Conservation (phyloP, 2,329 filamentous ascomycete genomes). For the Fusarium foetens region DNA sequence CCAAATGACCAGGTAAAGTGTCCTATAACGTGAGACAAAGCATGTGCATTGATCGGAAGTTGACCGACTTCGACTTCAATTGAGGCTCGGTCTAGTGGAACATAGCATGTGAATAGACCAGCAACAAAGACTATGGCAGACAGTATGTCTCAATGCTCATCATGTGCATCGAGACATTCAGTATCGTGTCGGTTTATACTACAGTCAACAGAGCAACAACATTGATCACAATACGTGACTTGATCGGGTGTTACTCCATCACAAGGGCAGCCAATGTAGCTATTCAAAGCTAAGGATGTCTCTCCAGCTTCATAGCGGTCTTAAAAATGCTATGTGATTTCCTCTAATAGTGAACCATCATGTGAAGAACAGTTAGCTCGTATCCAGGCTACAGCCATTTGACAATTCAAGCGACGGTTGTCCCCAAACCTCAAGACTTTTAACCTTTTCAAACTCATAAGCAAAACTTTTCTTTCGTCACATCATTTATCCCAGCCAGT, state of each 20-base stretch:
- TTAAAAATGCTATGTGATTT: background rate
- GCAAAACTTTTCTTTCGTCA: conserved; percentile 31
- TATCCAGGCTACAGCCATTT: background rate
- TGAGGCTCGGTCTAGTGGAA: conserved; percentile 16
- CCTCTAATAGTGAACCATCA: background rate
- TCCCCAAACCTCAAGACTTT: background rate
- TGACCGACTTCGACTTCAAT: conserved; percentile 11
- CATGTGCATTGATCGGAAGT: conserved; percentile 19
- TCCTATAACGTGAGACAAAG: background rate
- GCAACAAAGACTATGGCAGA: background rate
- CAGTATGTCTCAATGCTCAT: background rate
- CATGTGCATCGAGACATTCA: background rate
- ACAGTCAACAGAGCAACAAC: background rate
- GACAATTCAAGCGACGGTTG: conserved; percentile 20
- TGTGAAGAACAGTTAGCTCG: background rate
- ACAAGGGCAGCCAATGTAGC: background rate
- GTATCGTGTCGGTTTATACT: background rate
- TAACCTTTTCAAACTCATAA: conserved; percentile 2
- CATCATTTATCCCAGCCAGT: conserved; percentile 6
- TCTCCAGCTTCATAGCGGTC: background rate
- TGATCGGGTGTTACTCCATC: background rate
- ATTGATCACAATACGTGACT: background rate
- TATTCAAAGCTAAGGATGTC: background rate
- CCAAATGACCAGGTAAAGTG: background rate
- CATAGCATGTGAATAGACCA: conserved; percentile 1